These are phyloP conservation scores for Phytophthora aleatoria DNA, from an alignment of 352 stramenopile genomes.

Conservation along the genomic window DNA sequence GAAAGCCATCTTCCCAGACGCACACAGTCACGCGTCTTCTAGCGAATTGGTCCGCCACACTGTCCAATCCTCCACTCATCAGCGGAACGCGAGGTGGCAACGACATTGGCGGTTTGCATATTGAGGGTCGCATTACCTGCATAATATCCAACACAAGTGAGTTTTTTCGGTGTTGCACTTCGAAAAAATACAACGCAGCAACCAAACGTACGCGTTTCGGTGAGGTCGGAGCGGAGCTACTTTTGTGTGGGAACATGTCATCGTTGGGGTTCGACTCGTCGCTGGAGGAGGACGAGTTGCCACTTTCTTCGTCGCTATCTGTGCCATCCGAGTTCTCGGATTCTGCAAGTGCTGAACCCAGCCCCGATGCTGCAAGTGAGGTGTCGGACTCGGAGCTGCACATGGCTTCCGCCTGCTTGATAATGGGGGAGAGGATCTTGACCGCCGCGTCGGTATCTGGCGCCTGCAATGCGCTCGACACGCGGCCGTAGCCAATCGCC, in stretches of 20 bases:
- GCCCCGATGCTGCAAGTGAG: slow-evolving; percentile 42
- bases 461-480: slow-evolving; percentile 70
- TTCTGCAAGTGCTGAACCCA: slow-evolving; percentile 65
- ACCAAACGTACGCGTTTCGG: slow-evolving; percentile 32
- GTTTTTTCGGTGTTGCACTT: slow-evolving; percentile 9
- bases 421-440: slow-evolving; percentile 67
- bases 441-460: slow-evolving; percentile 56
- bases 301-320: slow-evolving; percentile 79
- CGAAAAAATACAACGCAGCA: neutral
- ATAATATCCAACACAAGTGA: slow-evolving; percentile 8
- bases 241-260: slow-evolving; percentile 44
- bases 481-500: slow-evolving; percentile 76
- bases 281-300: slow-evolving; percentile 75
- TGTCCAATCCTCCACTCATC: slow-evolving; percentile 27
- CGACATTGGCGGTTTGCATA: slow-evolving; percentile 33
- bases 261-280: slow-evolving; percentile 55
- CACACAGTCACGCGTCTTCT: slow-evolving; percentile 76
- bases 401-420: slow-evolving; percentile 30
- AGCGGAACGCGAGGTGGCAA: slow-evolving; percentile 39
- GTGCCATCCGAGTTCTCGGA: slow-evolving; percentile 80
- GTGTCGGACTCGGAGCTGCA: slow-evolving; percentile 27
- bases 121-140: slow-evolving; percentile 16
- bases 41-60: slow-evolving; percentile 52
- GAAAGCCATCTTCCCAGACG: slow-evolving; percentile 73
- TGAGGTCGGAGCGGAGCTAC: slow-evolving; percentile 30